Base-by-base conservation (phyloP, 2,329 filamentous ascomycete genomes). In the Pseudocercospora fuligena region DNA sequence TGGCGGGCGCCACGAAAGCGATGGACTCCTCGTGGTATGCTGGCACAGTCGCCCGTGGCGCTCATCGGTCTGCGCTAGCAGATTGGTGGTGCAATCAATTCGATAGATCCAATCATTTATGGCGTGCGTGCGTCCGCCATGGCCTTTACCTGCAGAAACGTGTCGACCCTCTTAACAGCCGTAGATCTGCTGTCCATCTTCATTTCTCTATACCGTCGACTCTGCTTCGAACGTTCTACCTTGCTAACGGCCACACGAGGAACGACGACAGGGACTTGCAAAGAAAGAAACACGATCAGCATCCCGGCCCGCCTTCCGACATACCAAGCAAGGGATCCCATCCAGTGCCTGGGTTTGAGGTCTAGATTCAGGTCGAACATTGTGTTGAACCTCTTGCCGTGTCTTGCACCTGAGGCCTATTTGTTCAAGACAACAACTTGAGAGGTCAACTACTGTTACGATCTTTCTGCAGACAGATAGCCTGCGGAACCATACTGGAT, bases 301-400 rank as follows among this genome's bases (percentile, higher is more conserved):
- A 66, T 53, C 46, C 58, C 69, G 68, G 68, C 58, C 62, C 68
- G 66, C 53, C 63, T 40, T 63, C 63, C 43, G 57, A 62, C 46
- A 65, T 56, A 61, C 62, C 53, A 51, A 64, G 68, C 69, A 71
- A 71, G 69, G 68, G 69, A 67, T 61, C 58, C 36, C 63, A 58
- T 63, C 29, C 36, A 36, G 49, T 60, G 40, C 47, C 56, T 51
- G 51, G 46, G 33, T 60, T 65, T 66, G 54, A 65, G 67, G 66
- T 68, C 60, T 66, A 63, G 62, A 60, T 60, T 51, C 51, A 40
- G 29, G 54, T 56, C 54, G 60, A 66, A 61, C 40, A 61, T 53
- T 61, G 58, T 23, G 53, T 16, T 63, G 60, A 25, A 58, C 43
- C 40, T 64, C 62, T 47, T 47, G 19, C 49, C 49, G 49, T 61